Conservation (phyloP, 2,329 filamentous ascomycete genomes). For the Paramyrothecium roridum region DNA sequence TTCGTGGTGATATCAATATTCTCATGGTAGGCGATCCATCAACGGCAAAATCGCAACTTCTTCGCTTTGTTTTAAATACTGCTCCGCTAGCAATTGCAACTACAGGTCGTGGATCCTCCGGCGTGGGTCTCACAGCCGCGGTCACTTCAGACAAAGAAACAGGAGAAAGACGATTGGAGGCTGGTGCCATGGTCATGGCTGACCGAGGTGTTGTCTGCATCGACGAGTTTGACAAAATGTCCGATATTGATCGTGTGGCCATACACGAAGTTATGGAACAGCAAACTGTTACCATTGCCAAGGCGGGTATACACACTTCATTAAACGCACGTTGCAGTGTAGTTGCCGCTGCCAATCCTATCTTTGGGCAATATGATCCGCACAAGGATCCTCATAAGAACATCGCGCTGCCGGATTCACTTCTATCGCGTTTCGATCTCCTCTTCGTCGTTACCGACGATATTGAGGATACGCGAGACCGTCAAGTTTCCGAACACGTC, state of each 20-base stretch:
- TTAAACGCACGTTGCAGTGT: conserved; percentile 96
- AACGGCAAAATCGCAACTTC: conserved; percentile 95
- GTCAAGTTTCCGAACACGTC: conserved; percentile 92
- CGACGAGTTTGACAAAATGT: conserved; percentile 99
- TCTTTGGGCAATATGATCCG: conserved; percentile 96
- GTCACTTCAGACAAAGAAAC: conserved; percentile 98
- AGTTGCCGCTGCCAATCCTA: conserved; percentile 92
- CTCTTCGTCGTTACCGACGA: conserved; percentile 97
- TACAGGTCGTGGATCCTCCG: conserved; percentile 92
- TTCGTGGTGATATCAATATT: conserved; percentile 98
- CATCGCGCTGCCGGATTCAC: conserved; percentile 92
- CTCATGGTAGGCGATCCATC: conserved; percentile 99
- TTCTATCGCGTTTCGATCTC: conserved; percentile 97
- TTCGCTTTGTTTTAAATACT: conserved; percentile 96
- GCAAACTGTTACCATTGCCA: conserved; percentile 97
- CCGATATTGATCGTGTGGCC: conserved; percentile 92
- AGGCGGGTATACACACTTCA: conserved; percentile 96
- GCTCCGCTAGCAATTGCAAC: conserved; percentile 95
- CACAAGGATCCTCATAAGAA: conserved; percentile 99
- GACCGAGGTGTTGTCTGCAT: conserved; percentile 98
- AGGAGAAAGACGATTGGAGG: conserved; percentile 88
- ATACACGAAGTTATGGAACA: conserved; percentile 99
- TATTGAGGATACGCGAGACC: conserved; percentile 89
- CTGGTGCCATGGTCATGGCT: conserved; percentile 97
- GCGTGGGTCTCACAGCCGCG: conserved; percentile 94